Conservation (phyloP, 306 rosid genomes). For the Betula pendula region DNA sequence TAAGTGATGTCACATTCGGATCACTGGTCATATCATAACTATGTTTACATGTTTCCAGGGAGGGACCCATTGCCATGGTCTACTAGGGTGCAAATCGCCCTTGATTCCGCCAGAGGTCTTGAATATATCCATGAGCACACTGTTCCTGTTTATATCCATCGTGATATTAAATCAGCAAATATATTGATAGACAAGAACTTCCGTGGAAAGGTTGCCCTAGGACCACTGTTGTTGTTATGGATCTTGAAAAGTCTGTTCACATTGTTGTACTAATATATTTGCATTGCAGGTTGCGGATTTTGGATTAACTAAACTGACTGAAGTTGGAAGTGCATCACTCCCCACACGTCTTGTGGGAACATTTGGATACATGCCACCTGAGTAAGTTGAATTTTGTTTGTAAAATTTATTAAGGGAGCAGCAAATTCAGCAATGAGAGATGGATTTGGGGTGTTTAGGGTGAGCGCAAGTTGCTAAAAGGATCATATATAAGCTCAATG, state of each 20-base stretch:
- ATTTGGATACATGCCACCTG: constrained; percentile 95
- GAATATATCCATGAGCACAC: constrained; percentile 98
- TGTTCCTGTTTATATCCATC: constrained; percentile 94
- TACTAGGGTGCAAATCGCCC: constrained; percentile 83
- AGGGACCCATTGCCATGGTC: constrained; percentile 85
- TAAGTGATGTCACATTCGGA: constrained; percentile 4
- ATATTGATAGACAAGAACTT: constrained; percentile 81
- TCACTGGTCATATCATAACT: constrained; percentile 20
- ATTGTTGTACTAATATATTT: constrained; percentile 15
- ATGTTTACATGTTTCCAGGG: constrained; percentile 41
- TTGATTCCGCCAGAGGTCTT: constrained; percentile 97
- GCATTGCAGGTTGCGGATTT: constrained; percentile 88
- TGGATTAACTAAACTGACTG: constrained; percentile 86
- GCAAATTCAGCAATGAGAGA: constrained; percentile 11
- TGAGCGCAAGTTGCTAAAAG: not conserved
- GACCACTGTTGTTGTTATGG: constrained; percentile 1
- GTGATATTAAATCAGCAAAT: constrained; percentile 96
- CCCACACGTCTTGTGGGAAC: constrained; percentile 90
- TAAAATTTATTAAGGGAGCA: not conserved
- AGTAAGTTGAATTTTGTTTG: constrained; percentile 47
- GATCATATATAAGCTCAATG: not conserved
- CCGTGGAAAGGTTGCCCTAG: constrained; percentile 68
- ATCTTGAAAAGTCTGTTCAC: constrained; percentile 24
- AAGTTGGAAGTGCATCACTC: constrained; percentile 80
- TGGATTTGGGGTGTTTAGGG: not conserved